Conservation (phyloP, 345 rosid genomes). For the Euphorbia peplus region DNA sequence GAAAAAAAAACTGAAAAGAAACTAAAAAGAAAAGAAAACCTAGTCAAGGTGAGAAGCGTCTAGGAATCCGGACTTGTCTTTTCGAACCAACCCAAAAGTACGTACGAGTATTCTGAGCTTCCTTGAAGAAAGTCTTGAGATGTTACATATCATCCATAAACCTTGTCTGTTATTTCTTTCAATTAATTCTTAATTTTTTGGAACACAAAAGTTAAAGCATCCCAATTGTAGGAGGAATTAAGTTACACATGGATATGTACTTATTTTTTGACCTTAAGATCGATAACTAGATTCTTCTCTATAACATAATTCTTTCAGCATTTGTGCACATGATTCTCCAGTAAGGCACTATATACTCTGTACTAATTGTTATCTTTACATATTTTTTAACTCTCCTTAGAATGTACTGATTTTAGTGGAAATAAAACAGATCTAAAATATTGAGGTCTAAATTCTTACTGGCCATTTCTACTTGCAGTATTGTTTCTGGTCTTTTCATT, state of each 20-base stretch:
- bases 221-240: background rate
- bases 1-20: too few relatives aligned
- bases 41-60: too few relatives aligned
- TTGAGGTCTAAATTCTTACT: too few relatives aligned
- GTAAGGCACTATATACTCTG: background rate
- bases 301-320: background rate
- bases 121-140: background rate
- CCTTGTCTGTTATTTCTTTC: background rate
- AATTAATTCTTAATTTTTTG: background rate
- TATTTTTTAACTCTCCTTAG: background rate
- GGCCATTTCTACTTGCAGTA: slow-evolving; percentile 1
- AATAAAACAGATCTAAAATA: too few relatives aligned
- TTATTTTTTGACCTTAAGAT: slow-evolving; percentile 5
- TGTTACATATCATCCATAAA: background rate
- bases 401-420: background rate
- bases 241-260: background rate
- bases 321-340: background rate
- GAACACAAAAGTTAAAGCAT: too few relatives aligned
- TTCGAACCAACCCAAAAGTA: too few relatives aligned
- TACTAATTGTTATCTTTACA: background rate
- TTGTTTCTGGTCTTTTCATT: background rate
- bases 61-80: too few relatives aligned
- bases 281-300: background rate
- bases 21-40: too few relatives aligned
- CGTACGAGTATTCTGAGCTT: too few relatives aligned